A percentile compares a stretch with the other conserved stretches of the same genome.
Evolutionary conservation across 768 basidiomycete species (phyloP).

Genomic region (Kwoniella dejecticola): DNA sequence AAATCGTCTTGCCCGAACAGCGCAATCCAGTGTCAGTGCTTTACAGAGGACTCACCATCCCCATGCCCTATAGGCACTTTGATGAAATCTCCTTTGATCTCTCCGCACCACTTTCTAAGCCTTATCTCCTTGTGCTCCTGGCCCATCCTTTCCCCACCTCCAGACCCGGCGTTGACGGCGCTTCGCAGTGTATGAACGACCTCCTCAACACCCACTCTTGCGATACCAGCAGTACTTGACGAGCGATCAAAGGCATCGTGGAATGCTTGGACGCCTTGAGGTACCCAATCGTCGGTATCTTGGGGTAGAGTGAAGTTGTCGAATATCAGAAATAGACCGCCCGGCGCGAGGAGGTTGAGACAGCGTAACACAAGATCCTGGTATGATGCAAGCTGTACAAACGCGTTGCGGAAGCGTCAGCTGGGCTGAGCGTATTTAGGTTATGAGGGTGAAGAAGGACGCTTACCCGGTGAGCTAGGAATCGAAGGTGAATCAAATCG

Average conservation of each 20-base stretch:
- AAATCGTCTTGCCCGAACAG: no score
- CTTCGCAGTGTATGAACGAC: background rate
- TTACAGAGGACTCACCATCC: background rate
- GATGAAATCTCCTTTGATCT: slow-evolving; percentile 12
- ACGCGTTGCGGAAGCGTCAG: background rate
- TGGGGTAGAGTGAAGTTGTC: slow-evolving; percentile 16
- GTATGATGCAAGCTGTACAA: background rate
- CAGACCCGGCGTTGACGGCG: no score
- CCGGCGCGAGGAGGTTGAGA: slow-evolving; percentile 19
- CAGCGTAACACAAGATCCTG: background rate
- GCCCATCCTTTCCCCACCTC: no score
- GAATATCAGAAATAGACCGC: slow-evolving; percentile 31
- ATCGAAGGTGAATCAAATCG: slow-evolving; percentile 40
- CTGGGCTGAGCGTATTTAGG: background rate
- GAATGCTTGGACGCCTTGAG: background rate
- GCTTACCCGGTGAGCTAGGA: slow-evolving; percentile 29
- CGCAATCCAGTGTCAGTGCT: no score
- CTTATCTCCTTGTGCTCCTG: no score
- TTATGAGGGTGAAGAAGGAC: no score
- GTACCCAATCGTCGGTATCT: background rate
- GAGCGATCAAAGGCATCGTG: background rate
- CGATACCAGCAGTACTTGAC: background rate
- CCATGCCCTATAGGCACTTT: slow-evolving; percentile 6
- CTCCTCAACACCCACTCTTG: background rate
- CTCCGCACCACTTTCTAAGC: background rate